Evolutionary conservation across 495 filamentous ascomycete genomes (phyloP).

Genomic region (Penicillium chermesinum): DNA sequence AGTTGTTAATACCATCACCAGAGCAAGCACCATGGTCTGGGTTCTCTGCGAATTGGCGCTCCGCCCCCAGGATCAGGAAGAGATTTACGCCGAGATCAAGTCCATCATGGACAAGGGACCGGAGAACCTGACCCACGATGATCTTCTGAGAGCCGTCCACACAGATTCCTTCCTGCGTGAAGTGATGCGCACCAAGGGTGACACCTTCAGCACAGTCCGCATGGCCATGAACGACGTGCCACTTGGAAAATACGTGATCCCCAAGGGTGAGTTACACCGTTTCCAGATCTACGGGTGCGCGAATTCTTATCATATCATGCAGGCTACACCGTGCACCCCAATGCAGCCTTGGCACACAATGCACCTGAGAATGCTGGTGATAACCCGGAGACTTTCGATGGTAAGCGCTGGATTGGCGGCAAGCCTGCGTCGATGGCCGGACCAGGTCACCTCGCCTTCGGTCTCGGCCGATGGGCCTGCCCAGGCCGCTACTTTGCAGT

Average conservation of each 20-base stretch:
- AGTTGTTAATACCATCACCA: not conserved
- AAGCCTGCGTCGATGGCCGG: not conserved
- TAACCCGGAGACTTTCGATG: not conserved
- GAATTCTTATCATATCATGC: not conserved
- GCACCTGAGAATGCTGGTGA: not conserved
- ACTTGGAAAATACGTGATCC: not conserved
- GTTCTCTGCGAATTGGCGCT: not conserved
- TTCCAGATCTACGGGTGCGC: not conserved
- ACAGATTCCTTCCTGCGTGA: not conserved
- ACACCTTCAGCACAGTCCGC: not conserved
- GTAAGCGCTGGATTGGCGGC: not conserved
- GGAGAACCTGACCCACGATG: not conserved
- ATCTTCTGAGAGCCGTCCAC: not conserved
- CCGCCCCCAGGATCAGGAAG: not conserved
- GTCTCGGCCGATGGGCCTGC: not conserved
- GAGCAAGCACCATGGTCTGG: not conserved
- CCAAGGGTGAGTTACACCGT: not conserved
- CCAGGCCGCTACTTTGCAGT: not conserved
- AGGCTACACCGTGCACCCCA: not conserved
- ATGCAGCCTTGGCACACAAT: not conserved
- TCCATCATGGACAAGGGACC: not conserved
- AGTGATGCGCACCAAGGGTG: not conserved
- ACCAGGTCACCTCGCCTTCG: not conserved
- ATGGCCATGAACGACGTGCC: not conserved
- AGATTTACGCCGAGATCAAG: not conserved